phyloP scores from a whole-genome alignment of 2,329 filamentous ascomycete species.

The Pseudogymnoascus sp. region DNA sequence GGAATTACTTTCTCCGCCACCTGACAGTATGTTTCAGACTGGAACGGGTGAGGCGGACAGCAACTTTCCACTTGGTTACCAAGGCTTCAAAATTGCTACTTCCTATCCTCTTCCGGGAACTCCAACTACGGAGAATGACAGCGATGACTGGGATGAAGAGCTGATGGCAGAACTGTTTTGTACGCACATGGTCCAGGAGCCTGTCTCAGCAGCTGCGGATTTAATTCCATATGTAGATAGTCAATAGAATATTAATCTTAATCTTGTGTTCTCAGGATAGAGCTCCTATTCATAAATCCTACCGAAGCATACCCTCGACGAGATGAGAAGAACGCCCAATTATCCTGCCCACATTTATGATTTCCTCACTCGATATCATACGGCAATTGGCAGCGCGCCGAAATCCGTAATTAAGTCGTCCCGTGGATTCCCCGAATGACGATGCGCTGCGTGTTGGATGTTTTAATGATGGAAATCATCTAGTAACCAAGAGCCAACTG shows the following conservation, averaged over 20 bases:
- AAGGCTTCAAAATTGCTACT: not conserved
- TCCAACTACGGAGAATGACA: not conserved
- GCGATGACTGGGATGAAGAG: not conserved
- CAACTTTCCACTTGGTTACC: not conserved
- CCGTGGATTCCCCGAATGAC: not conserved
- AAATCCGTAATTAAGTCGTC: not conserved
- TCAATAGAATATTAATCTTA: not conserved
- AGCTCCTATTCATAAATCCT: not conserved
- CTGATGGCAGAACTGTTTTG: not conserved
- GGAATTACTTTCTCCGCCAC: not conserved
- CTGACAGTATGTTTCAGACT: not conserved
- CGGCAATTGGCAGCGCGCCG: not conserved
- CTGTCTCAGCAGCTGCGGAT: not conserved
- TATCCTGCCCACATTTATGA: not conserved
- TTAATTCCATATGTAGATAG: not conserved
- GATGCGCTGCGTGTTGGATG: not conserved
- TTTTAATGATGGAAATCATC: not conserved
- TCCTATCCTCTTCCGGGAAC: not conserved
- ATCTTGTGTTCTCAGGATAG: not conserved
- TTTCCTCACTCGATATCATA: not conserved
- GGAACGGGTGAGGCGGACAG: not conserved
- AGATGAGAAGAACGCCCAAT: not conserved
- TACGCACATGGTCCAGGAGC: not conserved
- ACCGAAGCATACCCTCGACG: not conserved
- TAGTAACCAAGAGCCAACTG: constrained; percentile 5